A percentile compares a stretch with the other conserved stretches of the same genome.
Conservation (phyloP, 257 asterid genomes). For the Phtheirospermum japonicum region DNA sequence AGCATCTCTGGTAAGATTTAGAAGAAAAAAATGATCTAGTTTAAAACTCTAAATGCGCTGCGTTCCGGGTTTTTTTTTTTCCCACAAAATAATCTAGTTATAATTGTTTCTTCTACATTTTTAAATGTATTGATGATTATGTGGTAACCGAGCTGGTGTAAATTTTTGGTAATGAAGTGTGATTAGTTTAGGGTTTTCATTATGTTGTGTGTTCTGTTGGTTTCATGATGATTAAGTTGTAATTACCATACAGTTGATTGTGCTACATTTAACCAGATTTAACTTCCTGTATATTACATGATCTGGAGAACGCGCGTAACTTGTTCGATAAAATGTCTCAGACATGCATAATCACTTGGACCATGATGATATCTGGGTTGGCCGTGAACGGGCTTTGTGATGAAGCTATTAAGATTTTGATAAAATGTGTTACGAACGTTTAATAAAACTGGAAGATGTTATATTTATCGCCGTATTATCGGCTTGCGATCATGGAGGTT, state of each 20-base stretch:
- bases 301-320: conserved; percentile 38
- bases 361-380: conserved; percentile 48
- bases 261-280: conserved; percentile 17
- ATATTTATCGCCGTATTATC: conserved; percentile 49
- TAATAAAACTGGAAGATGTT: conserved; percentile 41
- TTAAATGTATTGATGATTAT: not conserved
- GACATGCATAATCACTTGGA: conserved; percentile 53
- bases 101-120: not conserved
- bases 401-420: conserved; percentile 38
- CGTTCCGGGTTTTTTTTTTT: no score
- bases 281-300: conserved; percentile 13
- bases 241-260: conserved; percentile 1
- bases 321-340: conserved; percentile 37
- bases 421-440: conserved; percentile 36
- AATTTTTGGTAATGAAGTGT: conserved; percentile 2
- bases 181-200: conserved; percentile 14
- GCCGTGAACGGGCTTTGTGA: conserved; percentile 42
- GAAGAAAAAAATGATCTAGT: no score
- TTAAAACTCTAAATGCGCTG: no score
- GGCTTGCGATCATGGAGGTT: conserved; percentile 51
- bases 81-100: not conserved
- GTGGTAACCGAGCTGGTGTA: conserved; percentile 9
- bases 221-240: conserved; percentile 2
- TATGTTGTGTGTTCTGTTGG: not conserved
- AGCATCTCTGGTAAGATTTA: conserved; percentile 63